A percentile compares a stretch with the other conserved stretches of the same genome.
phyloP scores from a whole-genome alignment of 768 basidiomycete genomes.

The Lentinula raphanica region DNA sequence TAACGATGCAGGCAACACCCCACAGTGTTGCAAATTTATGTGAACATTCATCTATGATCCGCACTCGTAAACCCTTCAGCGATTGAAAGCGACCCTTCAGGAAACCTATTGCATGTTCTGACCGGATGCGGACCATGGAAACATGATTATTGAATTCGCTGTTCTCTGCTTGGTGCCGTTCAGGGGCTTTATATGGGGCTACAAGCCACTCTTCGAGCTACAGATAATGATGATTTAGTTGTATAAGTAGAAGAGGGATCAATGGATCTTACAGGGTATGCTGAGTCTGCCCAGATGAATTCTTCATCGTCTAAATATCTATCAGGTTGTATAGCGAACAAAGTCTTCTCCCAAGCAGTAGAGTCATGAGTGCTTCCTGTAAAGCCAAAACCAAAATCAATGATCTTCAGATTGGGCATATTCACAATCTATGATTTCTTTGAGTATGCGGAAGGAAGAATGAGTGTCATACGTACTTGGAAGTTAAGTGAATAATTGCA shows the following conservation, averaged over 20 bases:
- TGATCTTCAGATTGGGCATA: conserved; percentile 23
- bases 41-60: conserved; percentile 20
- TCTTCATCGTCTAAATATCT: conserved; percentile 22
- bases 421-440: conserved; percentile 26
- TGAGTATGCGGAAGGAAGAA: too few relatives aligned
- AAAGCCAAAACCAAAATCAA: conserved; percentile 26
- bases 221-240: too few relatives aligned
- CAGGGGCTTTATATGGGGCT: conserved; percentile 25
- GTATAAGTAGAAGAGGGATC: too few relatives aligned
- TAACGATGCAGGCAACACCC: conserved; percentile 27
- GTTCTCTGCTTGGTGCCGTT: conserved; percentile 19
- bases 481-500: conserved; percentile 31
- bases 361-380: conserved; percentile 32
- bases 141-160: conserved; percentile 24
- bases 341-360: conserved; percentile 25
- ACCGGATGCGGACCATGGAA: conserved; percentile 25
- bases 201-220: conserved; percentile 23
- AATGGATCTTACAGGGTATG: too few relatives aligned
- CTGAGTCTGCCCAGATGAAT: conserved; percentile 17
- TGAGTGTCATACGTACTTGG: conserved; percentile 27
- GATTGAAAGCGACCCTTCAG: conserved; percentile 29
- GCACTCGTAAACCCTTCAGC: conserved; percentile 19
- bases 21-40: conserved; percentile 23
- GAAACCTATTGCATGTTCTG: conserved; percentile 34
- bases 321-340: conserved; percentile 16